Base-by-base conservation (phyloP, 2,329 filamentous ascomycete genomes). In the Dendryphion nanum region DNA sequence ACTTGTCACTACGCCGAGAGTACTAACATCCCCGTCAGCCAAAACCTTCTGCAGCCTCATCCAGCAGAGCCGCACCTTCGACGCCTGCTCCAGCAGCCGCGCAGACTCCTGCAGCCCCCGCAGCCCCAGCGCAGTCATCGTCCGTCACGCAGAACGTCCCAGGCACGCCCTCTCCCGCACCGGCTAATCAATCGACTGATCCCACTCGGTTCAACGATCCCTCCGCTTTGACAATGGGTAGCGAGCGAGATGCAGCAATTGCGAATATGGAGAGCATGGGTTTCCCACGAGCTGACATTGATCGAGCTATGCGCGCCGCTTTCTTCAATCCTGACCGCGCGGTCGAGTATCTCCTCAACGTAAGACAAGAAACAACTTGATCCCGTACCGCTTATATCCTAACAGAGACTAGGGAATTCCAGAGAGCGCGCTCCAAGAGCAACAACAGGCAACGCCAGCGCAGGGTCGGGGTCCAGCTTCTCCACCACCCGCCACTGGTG, bases 251-350 rank as follows among this genome's bases (percentile, higher is more conserved):
- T 47, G 82, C 83, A 52, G 89, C 89, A 24, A 85, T 97, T 58
- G 78, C 85, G 33, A 89, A 90, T 63, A 95, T 98, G 89, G 90
- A 95, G 71, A 85, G 85, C 50, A 98, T 98, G 93, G 93, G 93
- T 6, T 98, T 98, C 54, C 81, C 87, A 59, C 80, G 90, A 59
- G 74, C 81, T 36, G 86, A 95, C 61, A 95, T 96, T 52, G 89
- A 96, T 55, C 81, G 85, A 33, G 93, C 93, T 35, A 93, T 98
- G 85, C 86, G 91, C 59, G 93, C 93, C 47, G 93, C 93, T 12
- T 98, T 88, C 69, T 94, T 86, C 77, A 98, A 98, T 72, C 89
- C 91, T 12, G 91, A 97, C 67, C 89, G 93, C 56, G 93, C 93
- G 37, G 91, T 98, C 40, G 93, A 98, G 67, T 98, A 98, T 61